These are phyloP conservation scores for Arachnomyces sp. DNA, from an alignment of 2,329 filamentous ascomycete genomes.

Conservation along the genomic window DNA sequence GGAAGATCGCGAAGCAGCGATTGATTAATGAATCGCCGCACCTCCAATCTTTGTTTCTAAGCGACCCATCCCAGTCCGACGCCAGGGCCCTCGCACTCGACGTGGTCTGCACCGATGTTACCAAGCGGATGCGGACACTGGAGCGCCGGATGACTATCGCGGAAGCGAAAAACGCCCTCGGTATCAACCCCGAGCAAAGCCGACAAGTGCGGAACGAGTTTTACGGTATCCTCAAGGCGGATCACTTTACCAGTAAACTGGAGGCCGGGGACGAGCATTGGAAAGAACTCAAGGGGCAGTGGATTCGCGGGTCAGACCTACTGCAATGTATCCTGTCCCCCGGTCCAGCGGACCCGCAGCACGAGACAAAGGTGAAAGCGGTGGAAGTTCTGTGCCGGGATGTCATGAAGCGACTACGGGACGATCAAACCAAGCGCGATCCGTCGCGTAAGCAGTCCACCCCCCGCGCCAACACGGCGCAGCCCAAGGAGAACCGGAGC, in stretches of 20 bases:
- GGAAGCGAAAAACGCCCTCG: constrained; percentile 64
- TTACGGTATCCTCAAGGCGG: constrained; percentile 55
- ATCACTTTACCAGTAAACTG: constrained; percentile 64
- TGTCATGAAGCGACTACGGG: constrained; percentile 66
- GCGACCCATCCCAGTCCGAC: constrained; percentile 50
- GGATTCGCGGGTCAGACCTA: constrained; percentile 52
- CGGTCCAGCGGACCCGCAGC: constrained; percentile 44
- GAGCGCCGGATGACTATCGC: constrained; percentile 61
- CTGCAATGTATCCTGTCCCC: constrained; percentile 48
- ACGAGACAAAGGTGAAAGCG: constrained; percentile 52
- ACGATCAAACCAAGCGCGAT: constrained; percentile 54
- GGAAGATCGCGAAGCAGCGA: constrained; percentile 61
- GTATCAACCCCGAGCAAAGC: constrained; percentile 59
- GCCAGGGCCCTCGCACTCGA: constrained; percentile 63
- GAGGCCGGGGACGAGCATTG: constrained; percentile 64
- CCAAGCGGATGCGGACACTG: constrained; percentile 63
- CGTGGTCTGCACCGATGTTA: constrained; percentile 72
- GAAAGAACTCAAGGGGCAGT: constrained; percentile 59
- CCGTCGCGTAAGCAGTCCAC: constrained; percentile 35
- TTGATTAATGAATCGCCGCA: constrained; percentile 58
- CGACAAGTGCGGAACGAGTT: constrained; percentile 59
- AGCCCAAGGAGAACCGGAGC: constrained; percentile 11
- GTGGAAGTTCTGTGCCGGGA: constrained; percentile 65
- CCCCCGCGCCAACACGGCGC: constrained; percentile 14
- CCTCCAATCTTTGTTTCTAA: constrained; percentile 54